A percentile compares a stretch with the other conserved stretches of the same genome.
phyloP scores from a whole-genome alignment of 2,329 filamentous ascomycete species.

The Cladosporium cucumerinum region DNA sequence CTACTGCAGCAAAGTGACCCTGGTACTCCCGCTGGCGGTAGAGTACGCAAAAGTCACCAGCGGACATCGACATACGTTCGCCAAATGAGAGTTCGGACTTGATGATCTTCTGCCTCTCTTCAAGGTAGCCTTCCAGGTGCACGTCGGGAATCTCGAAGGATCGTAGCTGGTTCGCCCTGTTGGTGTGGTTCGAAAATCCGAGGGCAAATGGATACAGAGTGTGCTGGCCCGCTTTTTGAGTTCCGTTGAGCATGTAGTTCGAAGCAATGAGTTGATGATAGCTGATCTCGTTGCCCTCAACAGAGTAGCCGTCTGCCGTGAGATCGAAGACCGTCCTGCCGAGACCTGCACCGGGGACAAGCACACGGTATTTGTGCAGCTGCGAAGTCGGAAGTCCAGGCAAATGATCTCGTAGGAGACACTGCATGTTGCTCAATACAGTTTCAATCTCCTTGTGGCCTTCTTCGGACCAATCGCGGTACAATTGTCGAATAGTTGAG shows the following conservation, averaged over 20 bases:
- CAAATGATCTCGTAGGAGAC: slow-evolving; percentile 56
- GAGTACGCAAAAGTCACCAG: slow-evolving; percentile 86
- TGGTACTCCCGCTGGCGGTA: slow-evolving; percentile 65
- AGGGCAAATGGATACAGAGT: slow-evolving; percentile 81
- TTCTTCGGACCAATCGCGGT: slow-evolving; percentile 86
- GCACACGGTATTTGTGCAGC: slow-evolving; percentile 50
- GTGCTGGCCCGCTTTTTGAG: slow-evolving; percentile 59
- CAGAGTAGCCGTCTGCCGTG: slow-evolving; percentile 65
- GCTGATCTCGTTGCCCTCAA: slow-evolving; percentile 90
- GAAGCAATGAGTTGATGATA: slow-evolving; percentile 94
- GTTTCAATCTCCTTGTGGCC: slow-evolving; percentile 70
- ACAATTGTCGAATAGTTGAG: slow-evolving; percentile 89
- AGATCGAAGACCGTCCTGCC: slow-evolving; percentile 88
- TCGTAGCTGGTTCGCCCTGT: slow-evolving; percentile 69
- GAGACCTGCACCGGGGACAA: slow-evolving; percentile 87
- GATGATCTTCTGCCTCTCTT: slow-evolving; percentile 20
- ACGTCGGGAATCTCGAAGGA: slow-evolving; percentile 76
- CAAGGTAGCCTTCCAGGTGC: slow-evolving; percentile 39
- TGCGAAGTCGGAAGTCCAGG: slow-evolving; percentile 21
- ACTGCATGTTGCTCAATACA: slow-evolving; percentile 72
- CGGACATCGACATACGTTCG: slow-evolving; percentile 85
- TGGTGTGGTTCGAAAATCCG: slow-evolving; percentile 80
- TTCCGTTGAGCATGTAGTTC: slow-evolving; percentile 69
- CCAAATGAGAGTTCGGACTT: slow-evolving; percentile 34
- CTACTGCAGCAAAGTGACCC: slow-evolving; percentile 72